These are phyloP conservation scores for Candida tropicalis DNA, from an alignment of 1,139 yeast species.

Conservation along the genomic window DNA sequence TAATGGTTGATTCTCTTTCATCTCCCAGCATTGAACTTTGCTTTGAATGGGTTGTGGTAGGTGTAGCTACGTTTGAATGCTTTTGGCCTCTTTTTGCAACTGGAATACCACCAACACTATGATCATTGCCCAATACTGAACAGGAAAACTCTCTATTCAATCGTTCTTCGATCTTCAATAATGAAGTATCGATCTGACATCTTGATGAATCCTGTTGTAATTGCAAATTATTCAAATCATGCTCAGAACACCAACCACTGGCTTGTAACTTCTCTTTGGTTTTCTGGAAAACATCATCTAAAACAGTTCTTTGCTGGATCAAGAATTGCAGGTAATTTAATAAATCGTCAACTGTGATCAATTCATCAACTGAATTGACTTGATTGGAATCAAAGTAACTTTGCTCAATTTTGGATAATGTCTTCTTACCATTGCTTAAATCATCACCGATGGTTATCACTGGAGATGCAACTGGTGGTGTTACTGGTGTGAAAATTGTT, in stretches of 20 bases:
- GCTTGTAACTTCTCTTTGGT: constrained; percentile 37
- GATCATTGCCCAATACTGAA: constrained; percentile 21
- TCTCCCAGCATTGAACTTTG: constrained; percentile 7
- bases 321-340: constrained; percentile 35
- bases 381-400: constrained; percentile 32
- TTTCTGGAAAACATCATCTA: constrained; percentile 37
- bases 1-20: constrained; percentile 19
- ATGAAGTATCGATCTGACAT: constrained; percentile 36
- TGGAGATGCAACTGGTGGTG: constrained; percentile 45
- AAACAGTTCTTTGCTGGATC: constrained; percentile 32
- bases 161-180: constrained; percentile 34
- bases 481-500: constrained; percentile 22
- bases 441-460: constrained; percentile 46
- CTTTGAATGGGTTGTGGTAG: constrained; percentile 1
- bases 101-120: neutral
- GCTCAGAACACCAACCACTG: constrained; percentile 50
- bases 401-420: constrained; percentile 38
- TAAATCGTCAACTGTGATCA: constrained; percentile 33
- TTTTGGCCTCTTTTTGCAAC: neutral
- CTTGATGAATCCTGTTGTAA: constrained; percentile 37
- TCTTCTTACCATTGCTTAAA: constrained; percentile 29
- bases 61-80: neutral
- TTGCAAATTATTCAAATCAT: constrained; percentile 45
- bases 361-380: constrained; percentile 27
- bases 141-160: constrained; percentile 30